phyloP scores from a whole-genome alignment of 192 early-diverging fungal genomes.

The Coemansia sp. region DNA sequence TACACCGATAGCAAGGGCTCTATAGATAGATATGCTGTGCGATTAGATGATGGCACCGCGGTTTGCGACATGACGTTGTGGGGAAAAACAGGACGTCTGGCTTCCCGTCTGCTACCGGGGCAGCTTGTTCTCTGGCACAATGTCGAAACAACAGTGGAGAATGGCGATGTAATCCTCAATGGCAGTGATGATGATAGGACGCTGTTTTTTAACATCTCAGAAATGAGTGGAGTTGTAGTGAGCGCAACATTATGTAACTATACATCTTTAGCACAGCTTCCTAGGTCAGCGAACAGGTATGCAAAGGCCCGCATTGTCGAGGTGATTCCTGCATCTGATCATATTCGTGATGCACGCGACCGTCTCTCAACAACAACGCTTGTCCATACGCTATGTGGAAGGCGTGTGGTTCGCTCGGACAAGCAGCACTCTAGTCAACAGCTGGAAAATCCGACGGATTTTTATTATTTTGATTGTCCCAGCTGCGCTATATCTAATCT shows the following conservation, averaged over 20 bases:
- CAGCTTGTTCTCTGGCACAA: slow-evolving; percentile 37
- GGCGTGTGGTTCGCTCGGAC: slow-evolving; percentile 7
- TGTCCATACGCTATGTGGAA: slow-evolving; percentile 21
- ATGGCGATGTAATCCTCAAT: slow-evolving; percentile 34
- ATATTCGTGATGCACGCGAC: slow-evolving; percentile 41
- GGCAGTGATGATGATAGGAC: slow-evolving; percentile 26
- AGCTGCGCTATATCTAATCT: slow-evolving; percentile 13
- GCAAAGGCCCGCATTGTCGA: slow-evolving; percentile 20
- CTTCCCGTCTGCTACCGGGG: slow-evolving; percentile 30
- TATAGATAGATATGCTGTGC: slow-evolving; percentile 36
- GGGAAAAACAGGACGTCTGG: slow-evolving; percentile 31
- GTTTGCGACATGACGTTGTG: slow-evolving; percentile 46
- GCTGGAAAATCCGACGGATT: slow-evolving; percentile 26
- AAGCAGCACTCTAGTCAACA: not conserved
- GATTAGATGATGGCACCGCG: slow-evolving; percentile 32
- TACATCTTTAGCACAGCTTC: slow-evolving; percentile 9
- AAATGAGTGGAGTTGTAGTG: slow-evolving; percentile 20
- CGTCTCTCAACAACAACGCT: slow-evolving; percentile 29
- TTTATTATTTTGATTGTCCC: slow-evolving; percentile 27
- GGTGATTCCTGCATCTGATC: not conserved
- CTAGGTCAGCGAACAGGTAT: slow-evolving; percentile 16
- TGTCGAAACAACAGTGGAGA: slow-evolving; percentile 24
- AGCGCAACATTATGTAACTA: slow-evolving; percentile 34
- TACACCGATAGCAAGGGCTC: slow-evolving; percentile 1
- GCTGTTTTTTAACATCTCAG: slow-evolving; percentile 25